Base-by-base conservation (phyloP, 768 basidiomycete genomes). In the Boletus sp. region DNA sequence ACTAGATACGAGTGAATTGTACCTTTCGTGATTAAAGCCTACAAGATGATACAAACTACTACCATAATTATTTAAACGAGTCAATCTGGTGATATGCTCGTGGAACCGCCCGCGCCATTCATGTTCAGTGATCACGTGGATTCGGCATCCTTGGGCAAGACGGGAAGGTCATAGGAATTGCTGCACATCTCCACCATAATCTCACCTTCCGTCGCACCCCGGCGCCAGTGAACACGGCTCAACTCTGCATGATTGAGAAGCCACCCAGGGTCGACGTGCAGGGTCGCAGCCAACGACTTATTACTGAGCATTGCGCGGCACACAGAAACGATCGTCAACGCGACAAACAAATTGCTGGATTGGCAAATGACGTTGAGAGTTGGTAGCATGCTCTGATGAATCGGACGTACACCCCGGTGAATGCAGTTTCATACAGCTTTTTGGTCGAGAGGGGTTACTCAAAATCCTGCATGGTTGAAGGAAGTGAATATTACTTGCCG, bases 161-260 rank as follows among this genome's bases (percentile, higher is more conserved):
- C 11, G 20, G 61, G 54, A 39, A 50, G 46, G 1, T 50, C 40
- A 35, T 48, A 64, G 24, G 45, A 29, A 39, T 33, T 32, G 24
- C 24, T 18, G 48, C 40, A 1, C 14, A 54, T 32, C 47, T 64
- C 67, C 18, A 67, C 67, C 15, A 64, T 20, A 18, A 79, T 65
- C 55, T 78, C 78, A 14, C 76, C 73, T 41, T 74, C 73, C 30
- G 59, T 70, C 8, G 60, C 58, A 8, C 77, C 78, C 11, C 30
- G 64, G 28, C 67, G 71, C 74, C 76, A 78, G 1, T 63, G 70
- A 4, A 80, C 73, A 28, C 79, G 76, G 40, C 73, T 75, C 28
- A 81, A 69, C 64, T 81, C 78, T 7, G 75, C 73, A 56, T 77
- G 73, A 61, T 71, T 79, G 24, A 81, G 71, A 8, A 80, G 65